Evolutionary conservation across 2,329 filamentous ascomycete genomes (phyloP), one percentile per base, ranked within the genome.

Genomic region (Sphaerulina populicola): DNA sequence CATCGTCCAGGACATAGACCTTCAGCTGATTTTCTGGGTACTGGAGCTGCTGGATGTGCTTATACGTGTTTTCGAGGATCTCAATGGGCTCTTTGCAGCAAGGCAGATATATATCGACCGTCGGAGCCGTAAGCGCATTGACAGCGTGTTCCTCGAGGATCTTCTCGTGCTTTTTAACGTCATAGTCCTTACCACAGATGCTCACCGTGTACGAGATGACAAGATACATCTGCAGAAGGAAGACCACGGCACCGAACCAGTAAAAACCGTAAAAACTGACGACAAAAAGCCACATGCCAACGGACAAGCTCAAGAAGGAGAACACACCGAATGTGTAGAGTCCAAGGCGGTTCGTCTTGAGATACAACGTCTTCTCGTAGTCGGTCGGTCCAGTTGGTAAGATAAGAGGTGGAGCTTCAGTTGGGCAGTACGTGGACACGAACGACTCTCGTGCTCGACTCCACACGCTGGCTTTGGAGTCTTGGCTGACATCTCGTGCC

Each of bases 271-370:
- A 60, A 5, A 66, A 62, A 41, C 67, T 67, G 8, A 70, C 57
- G 30, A 67, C 63, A 49, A 72, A 72, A 4, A 72, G 61, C 70
- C 70, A 72, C 69, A 71, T 71, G 38, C 70, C 70, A 4, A 65
- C 69, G 5, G 67, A 69, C n/a, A 72, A 62, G 10, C 63, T 65
- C 9, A 72, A 58, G 53, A 72, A 71, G 7, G 69, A 69, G 41
- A 72, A 62, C 36, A 71, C 59, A 15, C 69, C 70, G 39, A 71
- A 68, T 38, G 68, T 55, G 56, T 72, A 69, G n/a, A 72, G 61
- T 0, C 67, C 65, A 4, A 69, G 57, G 9, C 70, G 64, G 56
- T 71, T 71, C 8, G 70, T 72, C 42, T 65, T 61, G 21, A 71
- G 53, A 48, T 72, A 72, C 15, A 57, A 61, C 43, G 66, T 64